A percentile compares a stretch with the other conserved stretches of the same genome.
Evolutionary conservation across 306 rosid genomes (phyloP).

Genomic region (Quercus robur): DNA sequence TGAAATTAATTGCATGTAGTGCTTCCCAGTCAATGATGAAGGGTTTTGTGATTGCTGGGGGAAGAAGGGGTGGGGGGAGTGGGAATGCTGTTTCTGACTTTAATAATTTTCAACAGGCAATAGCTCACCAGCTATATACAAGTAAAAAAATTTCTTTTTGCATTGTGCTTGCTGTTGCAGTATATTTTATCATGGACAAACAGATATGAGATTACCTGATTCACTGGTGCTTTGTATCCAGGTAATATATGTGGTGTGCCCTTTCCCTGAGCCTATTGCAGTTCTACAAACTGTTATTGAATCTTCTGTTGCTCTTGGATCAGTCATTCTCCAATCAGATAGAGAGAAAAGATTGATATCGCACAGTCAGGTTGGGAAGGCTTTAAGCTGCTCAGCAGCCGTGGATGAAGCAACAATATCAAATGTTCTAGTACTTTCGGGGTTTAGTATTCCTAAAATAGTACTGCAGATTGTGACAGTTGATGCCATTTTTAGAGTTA

Average conservation of each 20-base stretch:
- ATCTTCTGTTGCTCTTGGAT: conserved; percentile 88
- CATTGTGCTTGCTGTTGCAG: neutral
- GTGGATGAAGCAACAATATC: conserved; percentile 92
- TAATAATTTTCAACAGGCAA: neutral
- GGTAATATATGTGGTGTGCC: conserved; percentile 98
- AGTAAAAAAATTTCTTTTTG: neutral
- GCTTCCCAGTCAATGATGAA: neutral
- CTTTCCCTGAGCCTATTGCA: conserved; percentile 94
- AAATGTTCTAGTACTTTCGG: conserved; percentile 77
- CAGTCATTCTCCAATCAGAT: conserved; percentile 77
- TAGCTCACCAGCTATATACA: neutral
- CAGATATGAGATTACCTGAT: conserved; percentile 11
- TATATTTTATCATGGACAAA: conserved; percentile 6
- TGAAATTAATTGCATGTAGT: neutral
- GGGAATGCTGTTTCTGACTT: neutral
- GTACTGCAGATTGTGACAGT: conserved; percentile 95
- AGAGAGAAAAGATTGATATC: conserved; percentile 77
- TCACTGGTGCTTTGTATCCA: conserved; percentile 28
- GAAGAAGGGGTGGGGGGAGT: too few relatives aligned
- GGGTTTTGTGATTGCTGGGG: neutral
- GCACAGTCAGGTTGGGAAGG: conserved; percentile 89
- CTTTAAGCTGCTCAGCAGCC: conserved; percentile 88
- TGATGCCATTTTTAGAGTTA: conserved; percentile 92
- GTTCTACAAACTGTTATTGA: conserved; percentile 86
- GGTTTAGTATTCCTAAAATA: conserved; percentile 79